Conservation (phyloP, 208 protist genomes). For the Leptomonas pyrrhocoris region DNA sequence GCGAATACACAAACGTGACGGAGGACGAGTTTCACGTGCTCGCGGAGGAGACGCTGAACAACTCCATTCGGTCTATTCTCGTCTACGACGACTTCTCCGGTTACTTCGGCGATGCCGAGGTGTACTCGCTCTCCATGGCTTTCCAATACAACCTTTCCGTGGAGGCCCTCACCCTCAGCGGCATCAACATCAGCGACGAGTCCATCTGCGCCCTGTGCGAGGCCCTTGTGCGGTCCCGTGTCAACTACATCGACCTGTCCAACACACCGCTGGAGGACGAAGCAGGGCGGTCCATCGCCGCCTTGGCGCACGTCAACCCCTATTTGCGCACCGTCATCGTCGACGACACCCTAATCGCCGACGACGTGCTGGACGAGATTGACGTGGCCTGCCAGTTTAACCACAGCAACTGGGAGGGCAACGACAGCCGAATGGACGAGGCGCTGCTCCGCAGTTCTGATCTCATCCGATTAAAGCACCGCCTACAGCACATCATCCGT, state of each 20-base stretch:
- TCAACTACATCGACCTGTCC: slow-evolving; percentile 85
- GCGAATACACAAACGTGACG: slow-evolving; percentile 69
- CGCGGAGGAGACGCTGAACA: slow-evolving; percentile 85
- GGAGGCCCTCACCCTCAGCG: slow-evolving; percentile 83
- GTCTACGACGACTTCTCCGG: slow-evolving; percentile 81
- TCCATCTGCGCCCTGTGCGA: slow-evolving; percentile 78
- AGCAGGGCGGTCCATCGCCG: slow-evolving; percentile 77
- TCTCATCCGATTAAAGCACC: slow-evolving; percentile 64
- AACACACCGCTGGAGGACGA: slow-evolving; percentile 87
- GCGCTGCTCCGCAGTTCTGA: slow-evolving; percentile 48
- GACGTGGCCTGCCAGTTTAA: slow-evolving; percentile 91
- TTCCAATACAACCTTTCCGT: slow-evolving; percentile 89
- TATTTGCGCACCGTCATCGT: slow-evolving; percentile 87
- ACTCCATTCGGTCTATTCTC: slow-evolving; percentile 77
- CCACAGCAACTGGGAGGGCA: slow-evolving; percentile 87
- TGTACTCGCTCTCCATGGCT: slow-evolving; percentile 75
- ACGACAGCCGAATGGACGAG: slow-evolving; percentile 53
- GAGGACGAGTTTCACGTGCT: slow-evolving; percentile 76
- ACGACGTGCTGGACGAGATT: slow-evolving; percentile 89
- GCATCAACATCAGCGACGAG: slow-evolving; percentile 85
- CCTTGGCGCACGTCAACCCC: slow-evolving; percentile 82
- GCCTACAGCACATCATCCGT: slow-evolving; percentile 69
- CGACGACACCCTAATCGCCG: slow-evolving; percentile 85
- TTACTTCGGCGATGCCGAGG: slow-evolving; percentile 73
- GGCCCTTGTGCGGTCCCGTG: slow-evolving; percentile 71